Percentiles rank a stretch among this genome's conserved stretches.
Conservation (phyloP, 208 protist species). For the Leishmania arabica region DNA sequence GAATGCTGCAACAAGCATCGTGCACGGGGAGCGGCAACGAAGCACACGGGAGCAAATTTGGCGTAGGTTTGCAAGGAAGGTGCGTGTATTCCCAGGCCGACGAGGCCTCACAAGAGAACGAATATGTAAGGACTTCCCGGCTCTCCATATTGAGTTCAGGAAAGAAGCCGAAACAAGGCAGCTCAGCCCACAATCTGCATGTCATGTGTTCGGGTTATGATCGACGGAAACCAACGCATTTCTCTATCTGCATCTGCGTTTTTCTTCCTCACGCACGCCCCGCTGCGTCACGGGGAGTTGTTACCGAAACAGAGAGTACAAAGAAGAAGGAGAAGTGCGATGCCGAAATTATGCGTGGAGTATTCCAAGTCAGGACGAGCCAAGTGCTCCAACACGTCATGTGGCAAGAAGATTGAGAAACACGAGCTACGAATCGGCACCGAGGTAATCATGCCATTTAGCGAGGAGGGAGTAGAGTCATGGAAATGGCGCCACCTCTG, state of each 20-base stretch:
- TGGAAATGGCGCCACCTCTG: constrained; percentile 87
- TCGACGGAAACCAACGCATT: background rate
- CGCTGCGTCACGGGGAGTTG: background rate
- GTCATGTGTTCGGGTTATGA: background rate
- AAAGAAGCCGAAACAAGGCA: background rate
- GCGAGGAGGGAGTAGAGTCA: constrained; percentile 43
- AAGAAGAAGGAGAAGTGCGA: constrained; percentile 7
- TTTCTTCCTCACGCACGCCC: background rate
- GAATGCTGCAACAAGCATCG: background rate
- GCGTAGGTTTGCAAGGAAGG: background rate
- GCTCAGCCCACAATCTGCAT: background rate
- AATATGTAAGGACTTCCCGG: background rate
- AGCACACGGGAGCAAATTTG: background rate
- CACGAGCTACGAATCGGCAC: constrained; percentile 85
- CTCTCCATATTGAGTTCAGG: background rate
- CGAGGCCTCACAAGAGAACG: background rate
- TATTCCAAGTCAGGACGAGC: constrained; percentile 76
- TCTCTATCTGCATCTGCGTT: background rate
- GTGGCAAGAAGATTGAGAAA: constrained; percentile 64
- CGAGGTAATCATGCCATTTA: constrained; percentile 49
- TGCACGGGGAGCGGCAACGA: background rate
- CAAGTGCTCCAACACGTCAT: constrained; percentile 56
- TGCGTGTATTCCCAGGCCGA: background rate
- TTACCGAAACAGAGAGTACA: background rate
- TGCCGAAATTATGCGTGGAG: constrained; percentile 73